Conservation (phyloP, 371 early-diverging fungal genomes). For the Sporodiniella umbellata region DNA sequence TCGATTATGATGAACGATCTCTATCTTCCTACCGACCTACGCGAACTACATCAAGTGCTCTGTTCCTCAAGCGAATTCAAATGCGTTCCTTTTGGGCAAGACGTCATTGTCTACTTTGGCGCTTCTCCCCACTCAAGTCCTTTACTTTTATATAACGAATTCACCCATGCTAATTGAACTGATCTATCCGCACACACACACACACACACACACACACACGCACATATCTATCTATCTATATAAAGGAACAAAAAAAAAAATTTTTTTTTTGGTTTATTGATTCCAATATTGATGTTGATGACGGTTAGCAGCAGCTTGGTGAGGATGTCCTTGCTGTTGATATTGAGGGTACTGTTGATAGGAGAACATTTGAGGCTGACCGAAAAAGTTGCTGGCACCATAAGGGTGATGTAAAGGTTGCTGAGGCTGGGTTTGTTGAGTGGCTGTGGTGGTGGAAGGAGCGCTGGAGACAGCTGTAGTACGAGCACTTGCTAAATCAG, state of each 20-base stretch:
- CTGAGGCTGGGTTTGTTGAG: slow-evolving; percentile 8
- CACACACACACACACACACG: too few relatives aligned
- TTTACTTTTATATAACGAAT: neutral
- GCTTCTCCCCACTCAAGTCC: neutral
- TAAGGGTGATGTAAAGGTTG: slow-evolving; percentile 18
- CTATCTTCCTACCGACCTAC: slow-evolving; percentile 16
- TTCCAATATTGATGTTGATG: slow-evolving; percentile 23
- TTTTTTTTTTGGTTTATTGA: slow-evolving; percentile 10
- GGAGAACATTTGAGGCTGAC: slow-evolving; percentile 38
- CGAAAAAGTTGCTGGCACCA: slow-evolving; percentile 19
- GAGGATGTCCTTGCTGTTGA: slow-evolving; percentile 15
- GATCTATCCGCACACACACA: too few relatives aligned
- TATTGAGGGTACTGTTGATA: slow-evolving; percentile 27
- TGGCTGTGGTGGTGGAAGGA: slow-evolving; percentile 2
- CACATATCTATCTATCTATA: too few relatives aligned
- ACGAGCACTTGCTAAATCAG: neutral
- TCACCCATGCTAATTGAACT: neutral
- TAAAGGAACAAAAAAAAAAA: too few relatives aligned
- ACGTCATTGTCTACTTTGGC: slow-evolving; percentile 14
- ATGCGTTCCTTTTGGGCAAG: slow-evolving; percentile 23
- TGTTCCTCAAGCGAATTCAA: slow-evolving; percentile 19
- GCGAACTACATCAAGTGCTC: slow-evolving; percentile 18
- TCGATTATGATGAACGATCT: slow-evolving; percentile 27
- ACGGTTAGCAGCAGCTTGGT: slow-evolving; percentile 16
- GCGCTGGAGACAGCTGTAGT: slow-evolving; percentile 3